phyloP scores from a whole-genome alignment of 2,329 filamentous ascomycete species.

The Epicoccum nigrum region DNA sequence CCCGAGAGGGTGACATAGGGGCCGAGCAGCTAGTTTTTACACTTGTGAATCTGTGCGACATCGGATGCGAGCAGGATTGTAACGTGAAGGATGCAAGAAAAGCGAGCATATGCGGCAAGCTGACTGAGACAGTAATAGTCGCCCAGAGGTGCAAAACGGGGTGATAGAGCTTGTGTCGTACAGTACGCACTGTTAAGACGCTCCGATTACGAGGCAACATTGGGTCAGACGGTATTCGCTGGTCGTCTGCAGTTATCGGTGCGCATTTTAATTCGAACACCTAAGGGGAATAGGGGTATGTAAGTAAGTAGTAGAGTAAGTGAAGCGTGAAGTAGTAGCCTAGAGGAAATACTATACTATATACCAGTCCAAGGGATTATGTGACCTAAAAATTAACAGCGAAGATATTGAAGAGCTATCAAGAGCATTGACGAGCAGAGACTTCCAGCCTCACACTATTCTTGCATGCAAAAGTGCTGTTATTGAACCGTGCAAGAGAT shows the following conservation, averaged over 20 bases:
- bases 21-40: neutral
- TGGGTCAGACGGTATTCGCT: neutral
- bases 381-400: too few relatives aligned
- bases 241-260: neutral
- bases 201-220: conserved; percentile 3
- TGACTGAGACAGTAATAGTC: conserved; percentile 14
- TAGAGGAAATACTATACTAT: too few relatives aligned
- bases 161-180: conserved; percentile 6
- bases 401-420: too few relatives aligned
- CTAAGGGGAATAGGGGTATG: too few relatives aligned
- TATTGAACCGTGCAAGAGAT: too few relatives aligned
- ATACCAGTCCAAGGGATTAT: too few relatives aligned
- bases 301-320: too few relatives aligned
- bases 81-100: conserved; percentile 11
- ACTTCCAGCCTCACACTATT: too few relatives aligned
- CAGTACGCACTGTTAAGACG: conserved; percentile 9
- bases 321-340: too few relatives aligned
- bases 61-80: conserved; percentile 8
- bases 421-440: too few relatives aligned
- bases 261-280: too few relatives aligned
- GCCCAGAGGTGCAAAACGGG: neutral
- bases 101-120: conserved; percentile 1
- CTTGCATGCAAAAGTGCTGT: too few relatives aligned
- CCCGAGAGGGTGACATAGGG: conserved; percentile 3
- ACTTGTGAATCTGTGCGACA: conserved; percentile 3